phyloP scores from a whole-genome alignment of 768 basidiomycete genomes.

The Floccularia luteovirens region DNA sequence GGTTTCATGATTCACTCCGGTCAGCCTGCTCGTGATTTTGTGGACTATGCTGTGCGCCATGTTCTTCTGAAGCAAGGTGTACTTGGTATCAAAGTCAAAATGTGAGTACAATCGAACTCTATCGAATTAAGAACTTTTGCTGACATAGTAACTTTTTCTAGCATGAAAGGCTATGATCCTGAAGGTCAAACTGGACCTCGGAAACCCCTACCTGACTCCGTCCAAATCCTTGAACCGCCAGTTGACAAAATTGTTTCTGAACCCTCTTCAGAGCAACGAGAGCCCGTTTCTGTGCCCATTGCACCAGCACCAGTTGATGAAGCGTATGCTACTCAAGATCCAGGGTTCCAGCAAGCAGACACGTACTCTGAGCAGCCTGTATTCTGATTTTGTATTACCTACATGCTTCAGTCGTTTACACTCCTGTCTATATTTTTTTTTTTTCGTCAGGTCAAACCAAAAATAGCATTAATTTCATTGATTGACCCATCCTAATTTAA shows the following conservation, averaged over 20 bases:
- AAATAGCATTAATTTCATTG: too few species aligned
- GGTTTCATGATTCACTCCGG: conserved; percentile 99
- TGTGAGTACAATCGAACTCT: conserved; percentile 38
- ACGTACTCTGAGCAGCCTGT: conserved; percentile 38
- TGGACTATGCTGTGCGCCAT: conserved; percentile 96
- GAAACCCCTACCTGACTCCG: conserved; percentile 93
- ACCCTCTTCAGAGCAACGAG: conserved; percentile 85
- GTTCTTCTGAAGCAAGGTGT: conserved; percentile 98
- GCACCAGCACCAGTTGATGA: conserved; percentile 48
- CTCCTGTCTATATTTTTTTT: too few species aligned
- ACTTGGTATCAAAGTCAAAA: conserved; percentile 99
- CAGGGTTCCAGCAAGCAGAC: conserved; percentile 34
- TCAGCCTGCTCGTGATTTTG: conserved; percentile 95
- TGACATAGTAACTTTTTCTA: conserved; percentile 22
- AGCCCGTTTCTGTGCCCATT: conserved; percentile 48
- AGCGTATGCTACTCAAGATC: conserved; percentile 33
- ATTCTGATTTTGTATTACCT: too few species aligned
- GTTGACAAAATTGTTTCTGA: conserved; percentile 87
- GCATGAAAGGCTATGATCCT: conserved; percentile 96
- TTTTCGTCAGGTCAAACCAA: too few species aligned
- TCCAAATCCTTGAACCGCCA: conserved; percentile 83
- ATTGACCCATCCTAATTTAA: too few species aligned
- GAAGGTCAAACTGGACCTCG: conserved; percentile 84
- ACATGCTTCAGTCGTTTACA: too few species aligned
- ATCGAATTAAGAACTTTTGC: too few species aligned